Evolutionary conservation across 2,329 filamentous ascomycete genomes (phyloP).

Genomic region (Aspergillus sp.): DNA sequence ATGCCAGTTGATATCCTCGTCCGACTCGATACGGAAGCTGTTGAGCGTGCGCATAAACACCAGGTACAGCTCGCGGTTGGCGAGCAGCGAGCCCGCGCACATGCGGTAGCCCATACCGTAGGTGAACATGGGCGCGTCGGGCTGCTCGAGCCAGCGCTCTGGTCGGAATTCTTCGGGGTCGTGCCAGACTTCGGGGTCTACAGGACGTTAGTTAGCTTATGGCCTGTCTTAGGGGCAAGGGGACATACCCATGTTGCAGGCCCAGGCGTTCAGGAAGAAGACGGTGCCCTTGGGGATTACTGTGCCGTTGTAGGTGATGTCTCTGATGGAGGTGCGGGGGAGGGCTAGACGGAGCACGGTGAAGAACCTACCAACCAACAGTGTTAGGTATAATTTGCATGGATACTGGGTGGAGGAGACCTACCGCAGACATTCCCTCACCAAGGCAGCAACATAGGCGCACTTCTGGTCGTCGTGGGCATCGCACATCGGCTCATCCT

Average conservation of each 20-base stretch:
- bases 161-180: constrained; percentile 60
- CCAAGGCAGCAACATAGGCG: constrained; percentile 61
- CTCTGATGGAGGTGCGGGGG: constrained; percentile 60
- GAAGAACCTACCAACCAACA: constrained; percentile 46
- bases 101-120: constrained; percentile 67
- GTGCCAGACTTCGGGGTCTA: constrained; percentile 55
- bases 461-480: constrained; percentile 63
- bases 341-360: constrained; percentile 63
- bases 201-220: no score
- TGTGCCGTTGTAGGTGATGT: constrained; percentile 57
- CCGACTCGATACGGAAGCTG: constrained; percentile 58
- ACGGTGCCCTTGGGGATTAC: constrained; percentile 62
- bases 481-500: constrained; percentile 57
- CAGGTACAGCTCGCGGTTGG: constrained; percentile 64
- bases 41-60: constrained; percentile 62
- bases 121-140: constrained; percentile 63
- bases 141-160: constrained; percentile 62
- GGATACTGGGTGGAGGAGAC: not conserved
- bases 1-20: constrained; percentile 56
- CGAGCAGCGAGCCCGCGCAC: constrained; percentile 63
- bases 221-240: not conserved
- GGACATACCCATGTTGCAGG: constrained; percentile 63
- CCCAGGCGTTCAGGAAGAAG: constrained; percentile 66
- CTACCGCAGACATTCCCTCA: constrained; percentile 59
- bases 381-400: not conserved